Evolutionary conservation across 768 basidiomycete species (phyloP), one percentile per base, ranked within the genome.

Genomic region (Boletus rubescentipes): DNA sequence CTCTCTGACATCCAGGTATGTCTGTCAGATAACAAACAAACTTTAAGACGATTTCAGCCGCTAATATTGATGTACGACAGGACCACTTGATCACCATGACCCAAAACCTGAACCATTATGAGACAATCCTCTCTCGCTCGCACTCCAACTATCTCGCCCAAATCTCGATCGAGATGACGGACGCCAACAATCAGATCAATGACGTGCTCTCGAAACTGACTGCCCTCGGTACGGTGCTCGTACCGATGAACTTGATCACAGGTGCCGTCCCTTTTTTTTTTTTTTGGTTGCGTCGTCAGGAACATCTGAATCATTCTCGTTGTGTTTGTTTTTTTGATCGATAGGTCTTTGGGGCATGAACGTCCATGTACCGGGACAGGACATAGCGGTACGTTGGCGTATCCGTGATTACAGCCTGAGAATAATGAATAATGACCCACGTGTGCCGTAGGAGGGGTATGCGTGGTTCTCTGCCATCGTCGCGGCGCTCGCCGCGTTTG

Each of bases 71-170:
- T 15, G n/a, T 16, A 18, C 11, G 18, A 14, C 61, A 85, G 81
- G 97, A 99, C 71, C 97, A 99, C 75, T 73, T 99, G 71, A 98
- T 98, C 72, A 99, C 97, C 20, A 98, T 98, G 94, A 99, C 97
- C 3, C 97, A 99, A 73, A 98, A 96, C 68, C 69, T 99, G 79
- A 99, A 98, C 69, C 97, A 98, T 73, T 99, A 98, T 77, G 97
- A 99, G 70, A 99, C 98, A 79, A 98, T 99, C 66, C 79, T 99
- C 9, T 98, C 96, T 5, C 87, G 97, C 37, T 98, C 96, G 37
- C 97, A 99, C 72, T 98, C 95, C 35, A 99, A 99, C 69, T 99
- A 99, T 74, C 87, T 99, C 46, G 97, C 97, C 1, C 97, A 98
- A 66, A 99, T 99, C 62, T 97, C 94, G 39, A 98, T 99, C 73